Conservation (phyloP, 176 grass and related monocot species). For the Raddia distichophylla region DNA sequence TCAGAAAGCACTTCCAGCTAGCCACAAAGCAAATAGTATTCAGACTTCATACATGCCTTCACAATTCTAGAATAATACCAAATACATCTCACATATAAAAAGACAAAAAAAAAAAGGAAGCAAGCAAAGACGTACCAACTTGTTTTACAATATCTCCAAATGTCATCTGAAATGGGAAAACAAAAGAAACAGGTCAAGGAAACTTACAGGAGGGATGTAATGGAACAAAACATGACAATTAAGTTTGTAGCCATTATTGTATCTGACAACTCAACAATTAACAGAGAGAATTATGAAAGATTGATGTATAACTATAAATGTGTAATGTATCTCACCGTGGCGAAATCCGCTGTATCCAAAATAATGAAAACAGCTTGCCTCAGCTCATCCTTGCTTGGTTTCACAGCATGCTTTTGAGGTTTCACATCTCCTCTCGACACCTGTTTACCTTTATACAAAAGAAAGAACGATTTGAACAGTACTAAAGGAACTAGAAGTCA, state of each 20-base stretch:
- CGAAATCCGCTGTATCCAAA: slow-evolving; percentile 55
- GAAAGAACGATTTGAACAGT: slow-evolving; percentile 23
- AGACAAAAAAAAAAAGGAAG: not conserved
- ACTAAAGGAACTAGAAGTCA: slow-evolving; percentile 11
- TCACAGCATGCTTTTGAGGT: slow-evolving; percentile 27
- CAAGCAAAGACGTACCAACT: slow-evolving; percentile 51
- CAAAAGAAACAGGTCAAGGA: slow-evolving; percentile 26
- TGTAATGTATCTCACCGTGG: slow-evolving; percentile 35
- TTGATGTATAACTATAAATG: not conserved
- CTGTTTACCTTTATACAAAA: slow-evolving; percentile 45
- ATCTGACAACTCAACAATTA: not conserved
- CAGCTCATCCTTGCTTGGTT: slow-evolving; percentile 56
- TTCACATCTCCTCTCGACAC: slow-evolving; percentile 38
- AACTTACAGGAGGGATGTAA: slow-evolving; percentile 11
- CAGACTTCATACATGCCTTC: slow-evolving; percentile 26
- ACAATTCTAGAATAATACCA: slow-evolving; percentile 24
- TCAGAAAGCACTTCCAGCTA: slow-evolving; percentile 30
- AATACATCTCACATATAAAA: slow-evolving; percentile 5
- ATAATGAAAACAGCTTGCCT: slow-evolving; percentile 56
- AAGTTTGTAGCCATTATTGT: not conserved
- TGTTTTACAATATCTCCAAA: slow-evolving; percentile 64
- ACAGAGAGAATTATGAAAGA: slow-evolving; percentile 13
- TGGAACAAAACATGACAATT: not conserved
- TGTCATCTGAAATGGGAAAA: slow-evolving; percentile 56
- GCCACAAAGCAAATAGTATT: slow-evolving; percentile 9